Evolutionary conservation across 306 rosid genomes (phyloP), one percentile per base, ranked within the genome.

Genomic region (Abrus pulchellus): DNA sequence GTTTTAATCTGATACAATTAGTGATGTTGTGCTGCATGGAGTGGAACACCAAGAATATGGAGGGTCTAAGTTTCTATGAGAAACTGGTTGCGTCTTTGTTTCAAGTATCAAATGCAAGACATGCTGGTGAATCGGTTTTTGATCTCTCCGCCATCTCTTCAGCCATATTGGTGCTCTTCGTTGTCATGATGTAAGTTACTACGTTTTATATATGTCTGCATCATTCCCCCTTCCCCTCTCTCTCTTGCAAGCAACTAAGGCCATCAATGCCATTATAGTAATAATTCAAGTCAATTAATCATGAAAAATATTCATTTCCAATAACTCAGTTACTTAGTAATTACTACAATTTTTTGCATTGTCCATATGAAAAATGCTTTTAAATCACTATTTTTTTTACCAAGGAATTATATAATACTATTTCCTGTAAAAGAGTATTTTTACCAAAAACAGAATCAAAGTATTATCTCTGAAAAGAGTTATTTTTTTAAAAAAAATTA

Each of bases 91-190:
- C 86, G 0, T 82, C 92, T 0, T 56, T 89, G 73, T 92, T 91
- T 81, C 91, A 90, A 75, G 66, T 76, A 0, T n/a, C 71, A 3
- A 92, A 91, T 54, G 74, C 92, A 1, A 85, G 97, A 64, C 93
- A 94, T 65, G 0, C 90, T 0, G 97, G 95, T 1, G 97, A 91
- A 85, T 80, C 86, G 1, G 84, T 90, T 44, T 78, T 94, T 2
- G 97, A 92, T 72, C 77, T 92, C 52, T 94, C 95, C 1, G 20
- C 72, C 0, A n/a, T 92, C 49, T 86, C 97, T 56, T 78, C 94
- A 3, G 89, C 97, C 52, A 83, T 90, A 14, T 83, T 89, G 85
- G 92, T 91, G 13, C 71, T 91, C 32, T 92, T 90, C 50, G 47
- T 94, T 43, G 52, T 89, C 38, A 90, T 89, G 97, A 90, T 93